Evolutionary conservation across 305 asterid genomes (phyloP).

Genomic region (Fraxinus platypoda): DNA sequence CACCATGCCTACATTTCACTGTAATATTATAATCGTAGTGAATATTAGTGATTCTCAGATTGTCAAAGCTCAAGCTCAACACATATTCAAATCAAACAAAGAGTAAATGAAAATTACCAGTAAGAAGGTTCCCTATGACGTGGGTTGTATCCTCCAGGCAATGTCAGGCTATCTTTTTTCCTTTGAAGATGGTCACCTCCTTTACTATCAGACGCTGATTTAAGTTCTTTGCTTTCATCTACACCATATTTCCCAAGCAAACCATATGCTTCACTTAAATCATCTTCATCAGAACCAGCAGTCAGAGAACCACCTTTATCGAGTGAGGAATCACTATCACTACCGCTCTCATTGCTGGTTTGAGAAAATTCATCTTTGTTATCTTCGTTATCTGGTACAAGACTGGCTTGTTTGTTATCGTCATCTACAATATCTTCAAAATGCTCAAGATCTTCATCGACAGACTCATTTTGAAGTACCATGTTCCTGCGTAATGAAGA

Average conservation of each 20-base stretch:
- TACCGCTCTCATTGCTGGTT: slow-evolving; percentile 27
- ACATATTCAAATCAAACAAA: not conserved
- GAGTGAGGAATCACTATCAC: slow-evolving; percentile 43
- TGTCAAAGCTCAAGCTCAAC: not conserved
- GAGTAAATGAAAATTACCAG: slow-evolving; percentile 46
- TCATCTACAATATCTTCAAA: slow-evolving; percentile 71
- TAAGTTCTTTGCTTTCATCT: slow-evolving; percentile 32
- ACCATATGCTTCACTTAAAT: slow-evolving; percentile 40
- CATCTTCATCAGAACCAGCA: slow-evolving; percentile 53
- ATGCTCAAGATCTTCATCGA: slow-evolving; percentile 89
- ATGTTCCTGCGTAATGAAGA: slow-evolving; percentile 56
- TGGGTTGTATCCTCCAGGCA: slow-evolving; percentile 72
- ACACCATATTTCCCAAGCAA: slow-evolving; percentile 37
- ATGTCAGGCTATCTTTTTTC: slow-evolving; percentile 15
- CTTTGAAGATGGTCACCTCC: slow-evolving; percentile 27
- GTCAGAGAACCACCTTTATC: slow-evolving; percentile 40
- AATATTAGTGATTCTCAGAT: not conserved
- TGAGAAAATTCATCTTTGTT: slow-evolving; percentile 33
- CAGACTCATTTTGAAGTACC: slow-evolving; percentile 75
- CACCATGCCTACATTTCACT: not conserved
- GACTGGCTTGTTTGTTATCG: slow-evolving; percentile 37
- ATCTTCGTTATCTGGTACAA: slow-evolving; percentile 25
- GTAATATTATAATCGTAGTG: not conserved
- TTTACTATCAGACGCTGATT: slow-evolving; percentile 26
- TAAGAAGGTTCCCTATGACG: slow-evolving; percentile 82